Evolutionary conservation across 1,284 basidiomycete genomes (phyloP).

Genomic region (Schizopora paradoxa): DNA sequence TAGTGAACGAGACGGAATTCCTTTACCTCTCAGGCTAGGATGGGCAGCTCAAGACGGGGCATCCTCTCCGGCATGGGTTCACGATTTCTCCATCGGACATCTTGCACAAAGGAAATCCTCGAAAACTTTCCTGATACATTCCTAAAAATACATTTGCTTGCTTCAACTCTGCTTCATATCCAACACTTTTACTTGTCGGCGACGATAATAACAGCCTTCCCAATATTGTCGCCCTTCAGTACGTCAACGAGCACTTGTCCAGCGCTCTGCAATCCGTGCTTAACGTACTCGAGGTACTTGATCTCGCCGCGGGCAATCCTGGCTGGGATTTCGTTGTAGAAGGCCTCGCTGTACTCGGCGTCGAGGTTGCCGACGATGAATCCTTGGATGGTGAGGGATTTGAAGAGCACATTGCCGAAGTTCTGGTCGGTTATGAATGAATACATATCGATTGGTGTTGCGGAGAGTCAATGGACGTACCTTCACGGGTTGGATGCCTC

Average conservation of each 20-base stretch:
- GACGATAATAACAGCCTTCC: conserved; percentile 34
- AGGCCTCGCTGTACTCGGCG: conserved; percentile 21
- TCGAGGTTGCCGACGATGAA: conserved; percentile 38
- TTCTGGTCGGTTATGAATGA: conserved; percentile 17
- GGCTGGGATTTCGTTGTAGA: conserved; percentile 37
- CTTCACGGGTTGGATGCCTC: not conserved
- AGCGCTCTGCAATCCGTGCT: conserved; percentile 33
- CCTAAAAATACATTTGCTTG: too few relatives aligned
- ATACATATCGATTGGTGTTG: not conserved
- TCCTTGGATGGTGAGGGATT: conserved; percentile 39
- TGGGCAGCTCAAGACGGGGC: too few relatives aligned
- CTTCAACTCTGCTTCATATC: too few relatives aligned
- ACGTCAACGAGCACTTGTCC: conserved; percentile 36
- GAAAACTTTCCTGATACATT: too few relatives aligned
- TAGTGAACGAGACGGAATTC: too few relatives aligned
- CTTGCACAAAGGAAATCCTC: too few relatives aligned
- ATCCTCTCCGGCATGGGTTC: too few relatives aligned
- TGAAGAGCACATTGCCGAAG: conserved; percentile 33
- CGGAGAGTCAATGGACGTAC: not conserved
- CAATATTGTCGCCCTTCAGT: conserved; percentile 39
- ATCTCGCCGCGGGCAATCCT: conserved; percentile 40
- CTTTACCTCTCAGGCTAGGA: too few relatives aligned
- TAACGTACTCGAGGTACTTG: conserved; percentile 38
- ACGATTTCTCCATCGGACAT: too few relatives aligned
- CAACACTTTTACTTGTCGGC: conserved; percentile 18